Base-by-base conservation (phyloP, 176 grass and related monocot genomes). In the Zizania latifolia region DNA sequence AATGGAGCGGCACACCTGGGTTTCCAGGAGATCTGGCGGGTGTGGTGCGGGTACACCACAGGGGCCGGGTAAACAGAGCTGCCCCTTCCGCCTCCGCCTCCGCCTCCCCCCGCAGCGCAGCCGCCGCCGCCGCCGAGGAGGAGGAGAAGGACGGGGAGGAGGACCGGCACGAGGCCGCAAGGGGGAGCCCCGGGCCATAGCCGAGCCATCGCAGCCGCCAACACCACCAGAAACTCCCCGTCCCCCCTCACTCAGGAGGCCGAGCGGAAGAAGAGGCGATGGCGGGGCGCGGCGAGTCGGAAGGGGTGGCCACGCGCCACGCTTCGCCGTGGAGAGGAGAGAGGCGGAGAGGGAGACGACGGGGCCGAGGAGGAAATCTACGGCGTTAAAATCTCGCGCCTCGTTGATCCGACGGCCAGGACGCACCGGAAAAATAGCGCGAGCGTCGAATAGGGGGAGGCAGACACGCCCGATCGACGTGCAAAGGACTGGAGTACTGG, bases 1-100 rank as follows among this genome's bases (percentile, higher is more conserved):
- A 31, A n/a, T 10, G 40, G 53, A 67, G 3, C 6, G 11, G 3
- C 32, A 3, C 5, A 92, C 95, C 95, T 89, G 75, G 95, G 95
- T 36, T 90, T 88, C 76, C 79, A 92, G 17, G 95, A 99, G 82
- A 99, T 84, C 87, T 88, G 89, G 43, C 68, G 84, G 62, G 91
- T 90, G 84, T 86, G 86, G 28, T 83, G 76, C 19, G 91, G 91
- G 77, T 92, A 68, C 7, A 94, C 76, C 17, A 92, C 67, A 35
- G 58, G 7, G 27, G 78, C 54, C 30, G 81, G 71, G 53, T 83
- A 87, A 28, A 82, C 85, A 16, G 75, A 79, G 80, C 46, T 83
- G 0, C 85, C 85, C 74, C 56, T 82, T 10, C 17, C 35, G 2
- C 54, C 48, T 5, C 22, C 62, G 6, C 28, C 45, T 4, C 31